A percentile compares a stretch with the other conserved stretches of the same genome.
Conservation (phyloP, 805 yeast species). For the Candida mattraensis region DNA sequence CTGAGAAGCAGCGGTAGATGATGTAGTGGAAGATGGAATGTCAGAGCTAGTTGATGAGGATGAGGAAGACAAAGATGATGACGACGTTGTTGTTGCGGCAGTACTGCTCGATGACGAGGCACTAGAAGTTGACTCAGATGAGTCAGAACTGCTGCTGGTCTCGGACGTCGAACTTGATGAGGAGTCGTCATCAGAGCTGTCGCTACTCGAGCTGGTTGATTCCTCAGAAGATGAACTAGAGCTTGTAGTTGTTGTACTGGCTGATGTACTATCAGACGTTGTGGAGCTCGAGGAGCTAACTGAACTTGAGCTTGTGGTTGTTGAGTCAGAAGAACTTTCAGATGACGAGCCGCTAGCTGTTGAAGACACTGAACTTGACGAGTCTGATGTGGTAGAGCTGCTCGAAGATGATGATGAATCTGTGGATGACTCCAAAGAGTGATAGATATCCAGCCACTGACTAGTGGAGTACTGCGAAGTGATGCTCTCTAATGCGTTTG, state of each 20-base stretch:
- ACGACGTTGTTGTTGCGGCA: too few relatives aligned
- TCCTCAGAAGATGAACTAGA: too few relatives aligned
- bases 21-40: neutral
- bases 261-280: neutral
- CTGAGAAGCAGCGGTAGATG: neutral
- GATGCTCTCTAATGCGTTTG: too few relatives aligned
- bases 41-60: neutral
- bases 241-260: too few relatives aligned
- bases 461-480: conserved; percentile 2
- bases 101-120: conserved; percentile 3
- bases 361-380: neutral
- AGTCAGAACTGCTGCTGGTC: too few relatives aligned
- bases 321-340: conserved; percentile 1
- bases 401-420: conserved; percentile 5
- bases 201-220: too few relatives aligned
- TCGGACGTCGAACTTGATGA: too few relatives aligned
- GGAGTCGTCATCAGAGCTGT: too few relatives aligned
- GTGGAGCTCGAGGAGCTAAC: neutral
- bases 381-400: neutral
- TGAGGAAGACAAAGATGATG: too few relatives aligned
- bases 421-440: neutral
- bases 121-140: too few relatives aligned
- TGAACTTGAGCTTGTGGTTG: neutral
- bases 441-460: neutral
- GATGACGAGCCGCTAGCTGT: conserved; percentile 1